Evolutionary conservation across 495 filamentous ascomycete species (phyloP), one percentile per base, ranked within the genome.

Genomic region (Aspergillus saccharolyticus): DNA sequence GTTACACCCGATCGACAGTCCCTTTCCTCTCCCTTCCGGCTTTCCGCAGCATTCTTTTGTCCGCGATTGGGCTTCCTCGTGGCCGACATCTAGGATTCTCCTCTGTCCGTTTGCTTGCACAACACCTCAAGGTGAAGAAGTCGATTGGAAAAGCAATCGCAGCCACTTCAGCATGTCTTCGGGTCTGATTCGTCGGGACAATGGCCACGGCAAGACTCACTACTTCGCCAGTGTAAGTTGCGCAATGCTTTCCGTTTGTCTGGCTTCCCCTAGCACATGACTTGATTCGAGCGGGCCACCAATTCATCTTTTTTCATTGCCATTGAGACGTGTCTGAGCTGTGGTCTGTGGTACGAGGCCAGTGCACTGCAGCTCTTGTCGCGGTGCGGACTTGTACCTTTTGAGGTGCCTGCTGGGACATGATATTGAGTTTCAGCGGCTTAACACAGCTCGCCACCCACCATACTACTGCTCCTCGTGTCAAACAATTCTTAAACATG

Each of bases 151-250:
- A n/a, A n/a, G n/a, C n/a, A n/a, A n/a, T 20, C n/a, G 19, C 43
- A 47, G 53, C 48, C n/a, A n/a, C n/a, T n/a, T 42, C 57, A 59
- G 21, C 50, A 64, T 64, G 60, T 64, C 61, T 24, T 53, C 57
- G 50, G 44, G 46, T 50, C 43, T 52, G 22, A 56, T 59, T 53
- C 64, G 58, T 17, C 63, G 61, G 55, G 60, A 60, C 16, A 61
- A 60, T 55, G 64, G 63, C 22, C 57, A 63, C 57, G 25, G 25
- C 25, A 71, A 66, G 56, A 69, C 53, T 50, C 24, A 25, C 53
- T 72, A 62, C 50, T 72, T 68, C 61, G 65, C 67, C n/a, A 72
- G 67, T 56, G 67, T 70, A 64, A 68, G 69, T 65, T 53, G 24
- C n/a, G n/a, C 48, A n/a, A 17, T 22, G 33, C 33, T 55, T 59